A percentile compares a stretch with the other conserved stretches of the same genome.
These are phyloP conservation scores for Pontederia paniculata DNA, from an alignment of 176 grass and related monocot genomes.

Conservation along the genomic window DNA sequence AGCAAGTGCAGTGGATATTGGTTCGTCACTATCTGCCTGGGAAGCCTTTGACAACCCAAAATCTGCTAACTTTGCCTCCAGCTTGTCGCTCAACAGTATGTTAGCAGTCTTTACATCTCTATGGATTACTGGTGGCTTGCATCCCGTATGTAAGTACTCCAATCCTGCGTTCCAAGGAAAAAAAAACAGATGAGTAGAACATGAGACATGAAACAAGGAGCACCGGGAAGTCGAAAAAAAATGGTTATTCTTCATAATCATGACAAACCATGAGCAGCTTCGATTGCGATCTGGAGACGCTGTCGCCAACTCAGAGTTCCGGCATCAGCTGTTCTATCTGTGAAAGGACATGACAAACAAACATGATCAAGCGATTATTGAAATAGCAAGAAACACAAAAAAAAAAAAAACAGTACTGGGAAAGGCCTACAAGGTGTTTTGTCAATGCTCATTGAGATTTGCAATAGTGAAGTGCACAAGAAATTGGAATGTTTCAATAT, in stretches of 20 bases:
- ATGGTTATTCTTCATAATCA: not conserved
- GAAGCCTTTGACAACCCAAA: constrained; percentile 28
- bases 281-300: constrained; percentile 9
- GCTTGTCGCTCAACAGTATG: constrained; percentile 24
- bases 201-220: not conserved
- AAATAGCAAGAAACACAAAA: too few relatives aligned
- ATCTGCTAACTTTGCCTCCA: constrained; percentile 34
- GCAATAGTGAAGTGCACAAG: too few relatives aligned
- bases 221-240: not conserved
- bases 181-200: not conserved
- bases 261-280: constrained; percentile 10
- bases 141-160: constrained; percentile 43
- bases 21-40: not conserved
- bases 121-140: constrained; percentile 25
- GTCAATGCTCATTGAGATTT: too few relatives aligned
- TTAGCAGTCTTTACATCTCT: constrained; percentile 42
- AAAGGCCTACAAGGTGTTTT: too few relatives aligned
- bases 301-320: constrained; percentile 13
- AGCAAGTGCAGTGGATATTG: constrained; percentile 1
- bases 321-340: not conserved
- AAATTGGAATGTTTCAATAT: too few relatives aligned
- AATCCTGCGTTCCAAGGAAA: constrained; percentile 11
- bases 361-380: too few relatives aligned
- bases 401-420: too few relatives aligned
- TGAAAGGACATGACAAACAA: too few relatives aligned